Evolutionary conservation across 768 basidiomycete species (phyloP).

Genomic region (Lenzites betulinus): DNA sequence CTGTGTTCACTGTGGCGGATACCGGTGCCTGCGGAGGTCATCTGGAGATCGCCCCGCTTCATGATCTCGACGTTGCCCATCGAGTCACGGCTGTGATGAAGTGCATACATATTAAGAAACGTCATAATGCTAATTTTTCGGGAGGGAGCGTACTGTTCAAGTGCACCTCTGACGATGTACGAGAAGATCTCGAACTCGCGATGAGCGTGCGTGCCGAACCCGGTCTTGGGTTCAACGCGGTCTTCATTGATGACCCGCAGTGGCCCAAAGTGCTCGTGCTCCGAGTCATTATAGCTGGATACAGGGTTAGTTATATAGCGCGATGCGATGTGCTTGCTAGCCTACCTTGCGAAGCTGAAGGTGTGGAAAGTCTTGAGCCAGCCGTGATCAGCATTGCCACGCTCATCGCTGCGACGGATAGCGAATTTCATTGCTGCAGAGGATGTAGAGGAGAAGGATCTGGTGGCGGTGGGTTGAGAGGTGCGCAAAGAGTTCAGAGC

Average conservation of each 20-base stretch:
- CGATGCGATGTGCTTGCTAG: constrained; percentile 1
- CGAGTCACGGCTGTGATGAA: constrained; percentile 68
- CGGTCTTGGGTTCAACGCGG: constrained; percentile 71
- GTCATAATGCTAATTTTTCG: too few relatives aligned
- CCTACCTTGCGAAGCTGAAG: constrained; percentile 72
- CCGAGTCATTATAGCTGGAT: constrained; percentile 59
- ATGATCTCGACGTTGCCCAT: constrained; percentile 92
- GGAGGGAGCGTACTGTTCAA: constrained; percentile 65
- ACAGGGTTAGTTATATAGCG: neutral
- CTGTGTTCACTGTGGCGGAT: constrained; percentile 80
- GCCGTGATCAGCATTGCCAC: constrained; percentile 53
- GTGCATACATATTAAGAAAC: neutral
- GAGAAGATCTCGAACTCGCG: constrained; percentile 91
- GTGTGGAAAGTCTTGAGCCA: constrained; percentile 68
- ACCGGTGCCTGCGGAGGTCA: constrained; percentile 91
- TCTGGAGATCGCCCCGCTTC: constrained; percentile 85
- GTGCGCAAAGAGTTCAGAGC: neutral
- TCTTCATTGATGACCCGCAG: constrained; percentile 94
- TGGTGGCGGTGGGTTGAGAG: neutral
- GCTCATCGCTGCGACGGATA: constrained; percentile 41
- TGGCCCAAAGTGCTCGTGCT: constrained; percentile 64
- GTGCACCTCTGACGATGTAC: constrained; percentile 76
- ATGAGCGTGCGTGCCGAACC: constrained; percentile 87
- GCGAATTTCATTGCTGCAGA: constrained; percentile 28
- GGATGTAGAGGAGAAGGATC: constrained; percentile 7